Base-by-base conservation (phyloP, 345 rosid species). In the Populus simonii region DNA sequence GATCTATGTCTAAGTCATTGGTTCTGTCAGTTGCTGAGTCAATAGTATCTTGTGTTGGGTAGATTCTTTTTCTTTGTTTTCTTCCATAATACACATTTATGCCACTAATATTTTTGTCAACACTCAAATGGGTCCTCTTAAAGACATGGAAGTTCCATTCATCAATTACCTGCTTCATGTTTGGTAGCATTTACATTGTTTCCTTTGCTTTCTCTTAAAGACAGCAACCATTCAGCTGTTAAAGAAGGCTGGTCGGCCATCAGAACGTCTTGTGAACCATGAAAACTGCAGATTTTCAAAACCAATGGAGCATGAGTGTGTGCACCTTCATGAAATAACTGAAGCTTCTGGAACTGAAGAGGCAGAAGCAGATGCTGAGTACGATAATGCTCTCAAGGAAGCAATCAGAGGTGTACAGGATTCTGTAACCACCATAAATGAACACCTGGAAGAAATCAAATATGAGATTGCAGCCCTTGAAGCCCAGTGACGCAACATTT, bases 361-460 rank as follows among this genome's bases (percentile, higher is more conserved):
- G 79, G 98, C 92, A 7, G 98, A 95, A 77, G 96, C 94, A 5
- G 94, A 92, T 84, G 96, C 97, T 3, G 93, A 89, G 82, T 90
- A 82, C 65, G 97, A 93, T 72, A 92, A 90, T 80, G 95, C 91
- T 70, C 83, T 93, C 22, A 94, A 92, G 69, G 96, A 92, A 88
- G 98, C 98, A 71, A 93, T 94, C 72, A 86, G 91, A 89, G 94
- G 94, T 2, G 90, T 92, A 77, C 97, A 94, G 84, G 97, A 90
- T 53, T 90, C 92, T 43, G 96, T 94, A 36, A 90, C 90, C 72
- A 74, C 89, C 81, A 94, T 94, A 76, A 94, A 92, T 39, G 98
- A 94, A 79, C 88, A 90, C 83, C 59, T 92, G 75, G 98, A 94
- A 84, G 96, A 93, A 77, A 85, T 93, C 35, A 82, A 90, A 82